Percentiles rank a stretch among this genome's conserved stretches.
Evolutionary conservation across 2,329 filamentous ascomycete species (phyloP).

Genomic region (Helicocarpus griseus): DNA sequence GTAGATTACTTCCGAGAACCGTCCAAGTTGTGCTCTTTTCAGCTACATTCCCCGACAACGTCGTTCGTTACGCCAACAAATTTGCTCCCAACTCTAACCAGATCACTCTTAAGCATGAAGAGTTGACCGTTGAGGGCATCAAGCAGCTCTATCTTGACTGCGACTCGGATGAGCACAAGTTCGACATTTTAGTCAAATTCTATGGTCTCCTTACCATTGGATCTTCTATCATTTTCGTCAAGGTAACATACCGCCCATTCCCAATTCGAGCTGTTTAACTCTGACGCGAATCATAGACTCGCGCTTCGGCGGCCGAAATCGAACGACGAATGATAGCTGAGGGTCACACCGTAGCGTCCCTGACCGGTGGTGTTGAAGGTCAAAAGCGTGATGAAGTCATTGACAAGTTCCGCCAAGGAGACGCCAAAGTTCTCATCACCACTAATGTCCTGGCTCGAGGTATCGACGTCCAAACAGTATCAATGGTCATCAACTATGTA

Average conservation of each 20-base stretch:
- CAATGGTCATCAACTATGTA: conserved; percentile 96
- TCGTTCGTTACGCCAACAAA: conserved; percentile 69
- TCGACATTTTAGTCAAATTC: conserved; percentile 77
- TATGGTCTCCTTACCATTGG: conserved; percentile 95
- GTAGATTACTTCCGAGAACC: conserved; percentile 59
- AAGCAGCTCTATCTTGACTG: conserved; percentile 98
- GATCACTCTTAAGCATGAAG: conserved; percentile 78
- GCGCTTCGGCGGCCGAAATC: conserved; percentile 76
- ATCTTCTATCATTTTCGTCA: conserved; percentile 96
- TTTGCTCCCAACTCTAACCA: conserved; percentile 82
- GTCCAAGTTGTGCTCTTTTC: conserved; percentile 94
- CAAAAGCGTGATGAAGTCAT: conserved; percentile 73
- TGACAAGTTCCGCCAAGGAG: conserved; percentile 73
- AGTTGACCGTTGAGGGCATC: conserved; percentile 93
- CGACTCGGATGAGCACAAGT: conserved; percentile 70
- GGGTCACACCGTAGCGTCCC: conserved; percentile 81
- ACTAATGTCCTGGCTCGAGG: conserved; percentile 94
- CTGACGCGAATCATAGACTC: conserved; percentile 47
- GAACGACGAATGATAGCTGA: conserved; percentile 76
- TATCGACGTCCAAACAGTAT: conserved; percentile 85
- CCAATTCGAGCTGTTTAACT: too few species aligned
- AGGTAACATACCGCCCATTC: conserved; percentile 47
- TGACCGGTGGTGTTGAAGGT: conserved; percentile 84
- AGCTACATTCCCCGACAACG: conserved; percentile 80
- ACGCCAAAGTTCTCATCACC: conserved; percentile 92